Base-by-base conservation (phyloP, 805 yeast genomes). In the Lipomyces kockii region DNA sequence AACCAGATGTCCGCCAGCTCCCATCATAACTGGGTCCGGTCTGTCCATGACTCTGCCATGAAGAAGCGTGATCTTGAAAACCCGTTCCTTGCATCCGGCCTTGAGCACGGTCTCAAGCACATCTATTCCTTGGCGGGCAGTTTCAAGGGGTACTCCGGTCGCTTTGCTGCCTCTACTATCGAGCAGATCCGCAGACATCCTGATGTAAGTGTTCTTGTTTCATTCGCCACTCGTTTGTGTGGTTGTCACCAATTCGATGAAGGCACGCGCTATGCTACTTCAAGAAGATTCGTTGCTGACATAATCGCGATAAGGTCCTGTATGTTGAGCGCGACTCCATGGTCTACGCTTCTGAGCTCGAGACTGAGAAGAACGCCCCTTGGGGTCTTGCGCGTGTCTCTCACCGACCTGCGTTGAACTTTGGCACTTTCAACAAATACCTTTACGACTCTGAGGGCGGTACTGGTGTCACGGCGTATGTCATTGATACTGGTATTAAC, bases 71-170 rank as follows among this genome's bases (percentile, higher is more conserved):
- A 74, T 80, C 61, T 52, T 32, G 76, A 74, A 72, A 64, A 65
- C 61, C 72, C 76, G 35, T 54, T 75, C 76, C 25, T 76, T 17
- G 66, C 76, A 53, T 71, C 76, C 17, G 72, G 76, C 34, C 65
- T 77, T 32, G 89, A 89, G 72, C 72, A 73, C 61, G 90, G 91
- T 73, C 81, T 87, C 70, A 77, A 83, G 65, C 89, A 87, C 76
- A 76, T 83, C 29, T 91, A 90, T 81, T 77, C 84, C 75, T 83
- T 92, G 71, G 77, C 78, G 55, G 87, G 82, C 65, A 70, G 63
- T 51, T 79, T 91, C 76, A 80, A 81, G 68, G 99, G 98, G 72
- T 94, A 93, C 83, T 82, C 93, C 62, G 99, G 97, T 68, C 84
- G 83, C 79, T 92, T 95, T 83, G 84, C 90, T 72, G 88, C 87